Evolutionary conservation across 2,329 filamentous ascomycete genomes (phyloP).

Genomic region (Cyphellophora europaea): DNA sequence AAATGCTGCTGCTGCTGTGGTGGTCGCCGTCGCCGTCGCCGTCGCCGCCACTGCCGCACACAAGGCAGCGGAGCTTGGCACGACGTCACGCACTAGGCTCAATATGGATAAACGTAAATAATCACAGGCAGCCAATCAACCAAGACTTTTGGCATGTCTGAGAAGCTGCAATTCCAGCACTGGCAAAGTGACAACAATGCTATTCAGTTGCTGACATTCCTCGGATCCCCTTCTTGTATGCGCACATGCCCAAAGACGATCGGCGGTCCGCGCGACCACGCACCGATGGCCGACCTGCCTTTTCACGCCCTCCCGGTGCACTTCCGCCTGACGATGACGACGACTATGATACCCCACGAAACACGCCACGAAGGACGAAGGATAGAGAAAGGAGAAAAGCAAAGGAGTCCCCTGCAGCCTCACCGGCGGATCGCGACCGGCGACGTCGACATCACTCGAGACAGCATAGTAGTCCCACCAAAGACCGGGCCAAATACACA

Average conservation of each 20-base stretch:
- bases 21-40: too few relatives aligned
- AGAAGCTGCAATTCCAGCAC: background rate
- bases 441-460: slow-evolving; percentile 8
- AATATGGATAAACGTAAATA: too few relatives aligned
- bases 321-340: slow-evolving; percentile 4
- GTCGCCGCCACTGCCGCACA: too few relatives aligned
- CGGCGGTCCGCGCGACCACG: slow-evolving; percentile 19
- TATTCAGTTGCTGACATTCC: background rate
- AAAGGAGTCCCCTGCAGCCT: slow-evolving; percentile 27
- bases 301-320: slow-evolving; percentile 21
- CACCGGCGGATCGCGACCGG: slow-evolving; percentile 19
- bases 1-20: too few relatives aligned
- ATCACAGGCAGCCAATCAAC: too few relatives aligned
- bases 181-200: background rate
- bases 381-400: slow-evolving; percentile 18
- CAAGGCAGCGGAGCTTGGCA: too few relatives aligned
- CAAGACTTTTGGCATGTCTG: too few relatives aligned
- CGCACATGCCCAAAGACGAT: slow-evolving; percentile 19
- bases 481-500: slow-evolving; percentile 24
- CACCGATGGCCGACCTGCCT: slow-evolving; percentile 22
- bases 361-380: slow-evolving; percentile 8
- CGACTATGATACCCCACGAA: slow-evolving; percentile 8
- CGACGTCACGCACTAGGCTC: too few relatives aligned
- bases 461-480: slow-evolving; percentile 11
- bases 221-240: background rate